These are phyloP conservation scores for Golubevia pallescens DNA, from an alignment of 1,284 basidiomycete species.

Conservation along the genomic window DNA sequence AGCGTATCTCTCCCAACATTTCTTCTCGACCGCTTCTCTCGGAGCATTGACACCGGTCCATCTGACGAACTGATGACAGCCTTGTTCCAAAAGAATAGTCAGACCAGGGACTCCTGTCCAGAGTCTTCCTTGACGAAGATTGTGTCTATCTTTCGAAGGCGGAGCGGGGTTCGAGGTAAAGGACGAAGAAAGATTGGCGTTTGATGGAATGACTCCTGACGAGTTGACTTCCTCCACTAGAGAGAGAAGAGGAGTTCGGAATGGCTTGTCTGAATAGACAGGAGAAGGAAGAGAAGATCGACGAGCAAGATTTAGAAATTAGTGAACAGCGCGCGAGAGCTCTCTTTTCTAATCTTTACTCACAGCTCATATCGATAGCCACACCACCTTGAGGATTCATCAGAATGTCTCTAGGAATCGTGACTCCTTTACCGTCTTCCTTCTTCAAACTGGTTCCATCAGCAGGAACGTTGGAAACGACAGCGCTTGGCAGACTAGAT, in stretches of 20 bases:
- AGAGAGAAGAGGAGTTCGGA: conserved; percentile 43
- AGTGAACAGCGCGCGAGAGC: neutral
- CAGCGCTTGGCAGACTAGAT: conserved; percentile 15
- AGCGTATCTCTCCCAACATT: conserved; percentile 37
- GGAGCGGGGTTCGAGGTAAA: neutral
- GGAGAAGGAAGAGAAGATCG: neutral
- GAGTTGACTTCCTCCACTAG: conserved; percentile 14
- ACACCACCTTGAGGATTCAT: conserved; percentile 42
- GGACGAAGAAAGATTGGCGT: conserved; percentile 3
- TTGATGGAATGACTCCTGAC: conserved; percentile 13
- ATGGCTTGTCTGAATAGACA: conserved; percentile 34
- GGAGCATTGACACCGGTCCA: conserved; percentile 55
- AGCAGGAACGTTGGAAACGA: conserved; percentile 58
- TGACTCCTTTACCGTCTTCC: conserved; percentile 25
- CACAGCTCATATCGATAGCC: conserved; percentile 58
- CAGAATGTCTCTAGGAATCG: conserved; percentile 35
- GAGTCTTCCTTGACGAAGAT: conserved; percentile 15
- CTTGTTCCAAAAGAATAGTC: conserved; percentile 57
- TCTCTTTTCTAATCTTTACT: conserved; percentile 1
- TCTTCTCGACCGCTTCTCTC: conserved; percentile 27
- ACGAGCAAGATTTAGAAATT: neutral
- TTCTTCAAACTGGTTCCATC: conserved; percentile 30
- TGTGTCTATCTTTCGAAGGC: conserved; percentile 8
- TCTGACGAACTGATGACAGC: conserved; percentile 51
- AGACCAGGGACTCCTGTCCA: conserved; percentile 51